Percentiles rank a stretch among this genome's conserved stretches.
Evolutionary conservation across 1,284 basidiomycete genomes (phyloP).

Genomic region (Pseudozyma hubeiensis): DNA sequence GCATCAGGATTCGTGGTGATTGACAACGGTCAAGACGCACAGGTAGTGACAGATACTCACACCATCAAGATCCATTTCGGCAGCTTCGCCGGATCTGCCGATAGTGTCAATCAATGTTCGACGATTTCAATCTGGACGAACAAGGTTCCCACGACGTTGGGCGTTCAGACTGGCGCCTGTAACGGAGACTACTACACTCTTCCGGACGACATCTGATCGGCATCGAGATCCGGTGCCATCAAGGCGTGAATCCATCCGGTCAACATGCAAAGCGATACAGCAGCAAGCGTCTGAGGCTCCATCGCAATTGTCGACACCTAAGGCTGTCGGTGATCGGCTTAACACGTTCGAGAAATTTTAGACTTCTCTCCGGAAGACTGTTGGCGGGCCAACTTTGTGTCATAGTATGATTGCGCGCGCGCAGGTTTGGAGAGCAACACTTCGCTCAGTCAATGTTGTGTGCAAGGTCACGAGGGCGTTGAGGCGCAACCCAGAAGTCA

Average conservation of each 20-base stretch:
- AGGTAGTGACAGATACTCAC: background rate
- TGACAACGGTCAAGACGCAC: background rate
- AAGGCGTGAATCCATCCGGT: too few relatives aligned
- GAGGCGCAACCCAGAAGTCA: slow-evolving; percentile 2
- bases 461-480: slow-evolving; percentile 1
- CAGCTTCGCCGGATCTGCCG: background rate
- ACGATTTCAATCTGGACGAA: background rate
- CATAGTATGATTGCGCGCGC: background rate
- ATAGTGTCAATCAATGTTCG: background rate
- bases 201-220: background rate
- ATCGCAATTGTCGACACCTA: too few relatives aligned
- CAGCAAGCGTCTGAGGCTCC: too few relatives aligned
- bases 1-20: slow-evolving; percentile 1
- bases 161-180: background rate
- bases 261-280: too few relatives aligned
- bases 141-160: background rate
- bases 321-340: too few relatives aligned
- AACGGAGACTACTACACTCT: background rate
- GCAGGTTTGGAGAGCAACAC: background rate
- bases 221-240: too few relatives aligned
- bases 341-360: too few relatives aligned
- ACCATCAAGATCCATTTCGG: background rate
- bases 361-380: too few relatives aligned
- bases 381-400: too few relatives aligned
- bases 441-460: background rate